phyloP scores from a whole-genome alignment of 805 yeast species.

The Ogataea glucozyma region DNA sequence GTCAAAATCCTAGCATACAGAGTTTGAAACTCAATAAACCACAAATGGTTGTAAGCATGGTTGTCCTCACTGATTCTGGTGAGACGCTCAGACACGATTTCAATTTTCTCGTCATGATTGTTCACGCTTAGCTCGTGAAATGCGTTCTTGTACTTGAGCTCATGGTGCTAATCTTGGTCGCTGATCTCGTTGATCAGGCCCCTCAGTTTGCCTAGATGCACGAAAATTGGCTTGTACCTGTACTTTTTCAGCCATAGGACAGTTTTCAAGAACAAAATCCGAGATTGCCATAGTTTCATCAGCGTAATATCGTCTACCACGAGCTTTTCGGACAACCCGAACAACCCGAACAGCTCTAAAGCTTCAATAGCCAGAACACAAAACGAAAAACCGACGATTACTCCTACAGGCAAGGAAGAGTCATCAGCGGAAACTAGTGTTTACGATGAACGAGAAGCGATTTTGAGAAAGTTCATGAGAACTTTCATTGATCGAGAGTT shows the following conservation, averaged over 20 bases:
- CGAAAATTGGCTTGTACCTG: constrained; percentile 36
- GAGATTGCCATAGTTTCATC: constrained; percentile 41
- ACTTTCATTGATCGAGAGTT: too few relatives aligned
- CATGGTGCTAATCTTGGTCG: constrained; percentile 33
- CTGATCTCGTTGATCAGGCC: constrained; percentile 36
- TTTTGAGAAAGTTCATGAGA: too few relatives aligned
- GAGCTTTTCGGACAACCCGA: constrained; percentile 35
- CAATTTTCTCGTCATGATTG: constrained; percentile 26
- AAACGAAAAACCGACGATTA: too few relatives aligned
- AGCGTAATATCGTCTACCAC: constrained; percentile 40
- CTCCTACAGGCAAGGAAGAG: too few relatives aligned
- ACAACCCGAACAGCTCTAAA: constrained; percentile 36
- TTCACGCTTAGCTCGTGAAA: constrained; percentile 23
- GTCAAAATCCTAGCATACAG: constrained; percentile 48
- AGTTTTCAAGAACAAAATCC: constrained; percentile 42
- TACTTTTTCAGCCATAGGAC: constrained; percentile 42
- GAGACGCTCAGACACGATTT: constrained; percentile 24
- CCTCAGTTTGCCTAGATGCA: constrained; percentile 35
- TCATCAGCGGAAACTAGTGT: too few relatives aligned
- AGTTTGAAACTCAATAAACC: constrained; percentile 48
- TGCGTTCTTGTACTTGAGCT: constrained; percentile 30
- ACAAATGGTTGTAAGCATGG: constrained; percentile 39
- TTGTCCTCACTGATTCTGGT: constrained; percentile 24
- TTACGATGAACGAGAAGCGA: too few relatives aligned
- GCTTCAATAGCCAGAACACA: too few relatives aligned